A percentile compares a stretch with the other conserved stretches of the same genome.
phyloP scores from a whole-genome alignment of 1,284 basidiomycete species.

The Schizophyllum commune region DNA sequence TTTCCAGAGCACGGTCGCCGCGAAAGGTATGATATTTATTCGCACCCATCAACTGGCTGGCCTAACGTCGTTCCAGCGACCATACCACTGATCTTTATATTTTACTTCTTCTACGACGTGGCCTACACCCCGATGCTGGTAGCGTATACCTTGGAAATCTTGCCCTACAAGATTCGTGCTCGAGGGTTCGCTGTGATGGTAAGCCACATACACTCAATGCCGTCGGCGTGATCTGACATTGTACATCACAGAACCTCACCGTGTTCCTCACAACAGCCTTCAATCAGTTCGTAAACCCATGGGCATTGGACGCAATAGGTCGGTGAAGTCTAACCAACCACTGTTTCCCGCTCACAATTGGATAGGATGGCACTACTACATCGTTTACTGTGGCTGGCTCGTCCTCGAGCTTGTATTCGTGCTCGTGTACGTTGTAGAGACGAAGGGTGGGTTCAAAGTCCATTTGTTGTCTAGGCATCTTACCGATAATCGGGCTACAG shows the following conservation, averaged over 20 bases:
- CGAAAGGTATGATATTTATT: constrained; percentile 34
- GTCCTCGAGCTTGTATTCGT: constrained; percentile 51
- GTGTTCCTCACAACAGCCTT: constrained; percentile 52
- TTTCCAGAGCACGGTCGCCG: constrained; percentile 37
- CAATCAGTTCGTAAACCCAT: constrained; percentile 71
- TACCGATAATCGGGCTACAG: constrained; percentile 19
- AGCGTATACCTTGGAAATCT: constrained; percentile 61
- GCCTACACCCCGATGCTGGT: constrained; percentile 60
- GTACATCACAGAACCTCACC: constrained; percentile 39
- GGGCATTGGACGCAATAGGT: constrained; percentile 25
- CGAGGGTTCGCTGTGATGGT: constrained; percentile 65
- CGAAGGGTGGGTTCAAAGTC: constrained; percentile 32
- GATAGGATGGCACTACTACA: constrained; percentile 63
- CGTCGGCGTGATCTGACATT: constrained; percentile 2
- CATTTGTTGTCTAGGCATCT: too few species aligned
- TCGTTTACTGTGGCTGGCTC: constrained; percentile 57
- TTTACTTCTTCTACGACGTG: constrained; percentile 61
- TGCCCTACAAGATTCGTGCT: constrained; percentile 60
- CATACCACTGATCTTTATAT: constrained; percentile 67
- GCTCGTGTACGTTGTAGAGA: constrained; percentile 52
- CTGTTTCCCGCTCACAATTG: constrained; percentile 48
- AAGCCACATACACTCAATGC: constrained; percentile 9
- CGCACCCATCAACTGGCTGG: background rate
- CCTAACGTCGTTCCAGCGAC: constrained; percentile 30
- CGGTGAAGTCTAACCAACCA: background rate